Conservation (phyloP, 176 grass and related monocot genomes). For the Carex parvula region DNA sequence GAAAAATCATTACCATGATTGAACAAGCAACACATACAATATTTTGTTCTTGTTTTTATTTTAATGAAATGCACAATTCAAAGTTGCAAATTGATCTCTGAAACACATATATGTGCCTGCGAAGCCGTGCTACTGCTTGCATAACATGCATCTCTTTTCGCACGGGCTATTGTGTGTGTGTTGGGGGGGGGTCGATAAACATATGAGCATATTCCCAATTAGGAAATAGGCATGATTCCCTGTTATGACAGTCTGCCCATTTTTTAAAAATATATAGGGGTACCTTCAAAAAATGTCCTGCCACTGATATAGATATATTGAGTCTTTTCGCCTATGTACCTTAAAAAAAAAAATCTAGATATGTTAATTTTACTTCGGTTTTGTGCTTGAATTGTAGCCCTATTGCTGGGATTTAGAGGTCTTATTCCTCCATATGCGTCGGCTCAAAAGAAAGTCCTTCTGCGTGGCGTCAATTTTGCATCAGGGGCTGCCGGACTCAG, state of each 20-base stretch:
- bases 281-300: background rate
- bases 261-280: background rate
- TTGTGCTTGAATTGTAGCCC: conserved; percentile 23
- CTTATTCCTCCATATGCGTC: conserved; percentile 67
- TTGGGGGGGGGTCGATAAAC: background rate
- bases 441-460: conserved; percentile 21
- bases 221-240: background rate
- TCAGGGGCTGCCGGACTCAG: conserved; percentile 74
- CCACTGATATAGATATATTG: background rate
- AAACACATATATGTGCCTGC: background rate
- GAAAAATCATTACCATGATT: background rate
- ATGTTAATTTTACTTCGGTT: background rate
- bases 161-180: too few relatives aligned
- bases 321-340: background rate
- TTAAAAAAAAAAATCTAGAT: background rate
- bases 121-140: background rate
- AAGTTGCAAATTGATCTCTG: background rate
- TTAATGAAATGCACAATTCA: background rate
- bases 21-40: background rate
- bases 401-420: conserved; percentile 51
- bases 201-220: background rate
- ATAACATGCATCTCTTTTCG: background rate
- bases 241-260: background rate
- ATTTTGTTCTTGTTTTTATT: background rate
- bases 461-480: conserved; percentile 71